These are phyloP conservation scores for Globomyces pollinis-pini DNA, from an alignment of 192 early-diverging fungal species.

Conservation along the genomic window DNA sequence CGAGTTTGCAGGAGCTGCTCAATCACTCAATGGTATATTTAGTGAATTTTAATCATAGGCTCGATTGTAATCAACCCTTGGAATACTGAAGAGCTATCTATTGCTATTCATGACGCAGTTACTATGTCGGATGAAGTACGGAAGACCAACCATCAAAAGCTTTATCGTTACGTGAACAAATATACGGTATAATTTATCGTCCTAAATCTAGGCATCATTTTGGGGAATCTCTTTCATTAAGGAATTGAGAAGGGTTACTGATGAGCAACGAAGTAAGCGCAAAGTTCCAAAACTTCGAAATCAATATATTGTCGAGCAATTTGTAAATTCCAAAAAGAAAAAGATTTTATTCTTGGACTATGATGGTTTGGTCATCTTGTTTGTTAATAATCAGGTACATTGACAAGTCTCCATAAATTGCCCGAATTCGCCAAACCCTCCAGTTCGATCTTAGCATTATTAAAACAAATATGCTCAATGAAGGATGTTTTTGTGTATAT, in stretches of 20 bases:
- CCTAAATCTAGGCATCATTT: too few relatives aligned
- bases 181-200: too few relatives aligned
- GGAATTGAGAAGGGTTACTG: constrained; percentile 68
- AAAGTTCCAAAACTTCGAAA: constrained; percentile 55
- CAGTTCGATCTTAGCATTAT: constrained; percentile 54
- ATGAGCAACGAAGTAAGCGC: constrained; percentile 55
- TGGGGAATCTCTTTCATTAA: constrained; percentile 95
- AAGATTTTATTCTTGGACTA: constrained; percentile 89
- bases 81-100: constrained; percentile 94
- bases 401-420: constrained; percentile 74
- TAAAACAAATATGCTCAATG: constrained; percentile 62
- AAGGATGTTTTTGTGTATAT: constrained; percentile 93
- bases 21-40: constrained; percentile 94
- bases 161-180: constrained; percentile 90
- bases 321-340: constrained; percentile 51
- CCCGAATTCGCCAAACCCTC: constrained; percentile 94
- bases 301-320: constrained; percentile 43
- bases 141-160: constrained; percentile 78
- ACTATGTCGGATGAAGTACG: constrained; percentile 80
- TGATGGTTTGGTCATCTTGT: too few relatives aligned
- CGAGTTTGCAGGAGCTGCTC: constrained; percentile 98
- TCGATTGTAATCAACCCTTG: constrained; percentile 98
- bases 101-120: constrained; percentile 84
- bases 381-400: too few relatives aligned
- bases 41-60: constrained; percentile 35